Evolutionary conservation across 2,329 filamentous ascomycete species (phyloP), one percentile per base, ranked within the genome.

Genomic region (Metarhizium rileyi): DNA sequence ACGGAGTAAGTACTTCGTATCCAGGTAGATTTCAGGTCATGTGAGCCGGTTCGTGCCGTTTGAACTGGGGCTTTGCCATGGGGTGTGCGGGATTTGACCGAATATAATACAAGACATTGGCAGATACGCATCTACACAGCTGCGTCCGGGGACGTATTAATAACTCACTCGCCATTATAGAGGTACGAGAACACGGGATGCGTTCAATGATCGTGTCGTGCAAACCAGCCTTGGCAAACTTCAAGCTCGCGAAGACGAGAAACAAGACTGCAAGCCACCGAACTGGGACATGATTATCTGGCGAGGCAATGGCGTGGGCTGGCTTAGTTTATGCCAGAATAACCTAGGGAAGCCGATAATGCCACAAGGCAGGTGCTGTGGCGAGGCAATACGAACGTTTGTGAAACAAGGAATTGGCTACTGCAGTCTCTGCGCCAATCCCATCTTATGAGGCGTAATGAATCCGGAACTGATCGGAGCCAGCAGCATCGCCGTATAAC

Each of bases 381-480:
- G 8, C 38, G 22, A 45, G 22, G n/a, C 41, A 20, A 36, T 18
- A 41, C 14, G 26, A 44, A 25, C 22, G 25, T 42, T 18, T 23
- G 38, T 42, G 20, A 42, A 42, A 42, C 38, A 42, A 42, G 9
- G 20, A 10, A 22, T 25, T 25, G 16, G 22, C 20, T n/a, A 40
- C 36, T 40, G 9, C 6, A 6, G 35, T 38, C 35, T 6, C 38
- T 12, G 20, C 22, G 38, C 20, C 38, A 42, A 42, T 42, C 22
- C 38, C 38, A 23, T 25, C 6, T 14, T 14, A 14, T 22, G 22
- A 42, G 38, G 38, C 38, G 18, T 20, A 40, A 36, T 12, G 44
- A 23, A 27, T 23, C 48, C 48, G 49, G 44, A 23, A 50, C 23
- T 28, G 23, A 47, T 47, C 38, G 49, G 49, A 47, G 42, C 3